Conservation (phyloP, 1,284 basidiomycete species). For the Tremellales sp. region DNA sequence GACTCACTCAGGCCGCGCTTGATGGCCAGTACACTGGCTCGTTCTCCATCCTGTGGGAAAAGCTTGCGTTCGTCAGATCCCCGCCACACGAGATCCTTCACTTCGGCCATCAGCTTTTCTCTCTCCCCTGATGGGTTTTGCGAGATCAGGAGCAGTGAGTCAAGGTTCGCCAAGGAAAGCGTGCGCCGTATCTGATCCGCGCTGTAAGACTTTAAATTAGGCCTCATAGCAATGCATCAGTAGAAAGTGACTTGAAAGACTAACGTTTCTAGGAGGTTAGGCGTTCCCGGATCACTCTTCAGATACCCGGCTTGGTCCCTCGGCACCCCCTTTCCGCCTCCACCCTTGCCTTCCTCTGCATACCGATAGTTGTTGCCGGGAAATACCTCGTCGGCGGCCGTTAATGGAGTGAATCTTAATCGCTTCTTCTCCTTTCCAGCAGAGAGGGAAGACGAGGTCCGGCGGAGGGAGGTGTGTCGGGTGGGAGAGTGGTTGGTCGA, state of each 20-base stretch:
- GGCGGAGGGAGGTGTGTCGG: conserved; percentile 9
- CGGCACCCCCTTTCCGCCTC: conserved; percentile 24
- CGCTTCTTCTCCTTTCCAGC: conserved; percentile 24
- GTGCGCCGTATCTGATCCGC: conserved; percentile 48
- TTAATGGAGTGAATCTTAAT: conserved; percentile 27
- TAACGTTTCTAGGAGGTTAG: conserved; percentile 47
- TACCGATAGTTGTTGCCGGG: conserved; percentile 4
- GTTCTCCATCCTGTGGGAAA: conserved; percentile 63
- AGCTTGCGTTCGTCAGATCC: conserved; percentile 70
- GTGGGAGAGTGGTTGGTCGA: conserved; percentile 1
- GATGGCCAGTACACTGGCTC: conserved; percentile 69
- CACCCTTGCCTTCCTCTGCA: conserved; percentile 2
- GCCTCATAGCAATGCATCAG: not conserved
- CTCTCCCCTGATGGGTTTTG: conserved; percentile 27
- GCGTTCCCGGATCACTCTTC: conserved; percentile 42
- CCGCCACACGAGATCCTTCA: conserved; percentile 65
- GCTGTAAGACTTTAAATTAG: conserved; percentile 12
- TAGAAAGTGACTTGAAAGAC: conserved; percentile 6
- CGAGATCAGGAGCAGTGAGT: conserved; percentile 38
- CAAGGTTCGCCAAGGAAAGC: conserved; percentile 47
- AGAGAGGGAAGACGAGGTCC: conserved; percentile 19
- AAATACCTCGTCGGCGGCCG: conserved; percentile 4
- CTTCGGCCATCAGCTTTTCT: conserved; percentile 33
- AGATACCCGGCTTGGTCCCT: conserved; percentile 33
- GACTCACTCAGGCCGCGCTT: conserved; percentile 72